These are phyloP conservation scores for Diplodia seriata DNA, from an alignment of 2,329 filamentous ascomycete genomes.

Conservation along the genomic window DNA sequence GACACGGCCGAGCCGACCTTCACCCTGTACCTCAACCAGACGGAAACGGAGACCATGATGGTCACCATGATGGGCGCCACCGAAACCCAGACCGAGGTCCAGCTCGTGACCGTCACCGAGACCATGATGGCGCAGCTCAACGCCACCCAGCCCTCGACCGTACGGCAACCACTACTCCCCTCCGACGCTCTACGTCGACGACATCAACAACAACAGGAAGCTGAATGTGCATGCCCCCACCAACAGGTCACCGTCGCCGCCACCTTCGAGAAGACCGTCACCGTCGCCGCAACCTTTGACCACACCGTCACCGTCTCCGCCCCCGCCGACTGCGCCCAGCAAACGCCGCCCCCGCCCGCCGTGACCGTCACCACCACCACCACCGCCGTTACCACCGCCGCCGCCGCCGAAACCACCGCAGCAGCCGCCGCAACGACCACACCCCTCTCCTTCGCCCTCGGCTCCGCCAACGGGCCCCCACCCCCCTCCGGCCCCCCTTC, in stretches of 20 bases:
- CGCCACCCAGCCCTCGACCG: background rate
- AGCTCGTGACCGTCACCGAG: slow-evolving; percentile 22
- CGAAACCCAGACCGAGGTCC: slow-evolving; percentile 26
- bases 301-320: slow-evolving; percentile 12
- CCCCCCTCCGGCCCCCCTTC: background rate
- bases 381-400: background rate
- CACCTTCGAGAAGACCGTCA: slow-evolving; percentile 26
- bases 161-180: background rate
- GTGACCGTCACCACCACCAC: background rate
- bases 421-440: background rate
- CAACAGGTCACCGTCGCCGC: slow-evolving; percentile 20
- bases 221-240: background rate
- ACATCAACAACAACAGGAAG: background rate
- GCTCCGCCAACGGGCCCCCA: background rate
- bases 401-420: background rate
- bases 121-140: slow-evolving; percentile 21
- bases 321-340: background rate
- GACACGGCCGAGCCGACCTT: slow-evolving; percentile 24
- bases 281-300: slow-evolving; percentile 19
- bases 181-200: background rate
- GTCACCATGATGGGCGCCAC: slow-evolving; percentile 10
- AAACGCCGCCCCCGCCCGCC: background rate
- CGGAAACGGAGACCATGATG: slow-evolving; percentile 22
- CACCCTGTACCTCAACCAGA: slow-evolving; percentile 21
- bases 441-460: slow-evolving; percentile 23